These are phyloP conservation scores for Deuterostichococcus epilithicus DNA, from an alignment of 139 green algal species.

Conservation along the genomic window DNA sequence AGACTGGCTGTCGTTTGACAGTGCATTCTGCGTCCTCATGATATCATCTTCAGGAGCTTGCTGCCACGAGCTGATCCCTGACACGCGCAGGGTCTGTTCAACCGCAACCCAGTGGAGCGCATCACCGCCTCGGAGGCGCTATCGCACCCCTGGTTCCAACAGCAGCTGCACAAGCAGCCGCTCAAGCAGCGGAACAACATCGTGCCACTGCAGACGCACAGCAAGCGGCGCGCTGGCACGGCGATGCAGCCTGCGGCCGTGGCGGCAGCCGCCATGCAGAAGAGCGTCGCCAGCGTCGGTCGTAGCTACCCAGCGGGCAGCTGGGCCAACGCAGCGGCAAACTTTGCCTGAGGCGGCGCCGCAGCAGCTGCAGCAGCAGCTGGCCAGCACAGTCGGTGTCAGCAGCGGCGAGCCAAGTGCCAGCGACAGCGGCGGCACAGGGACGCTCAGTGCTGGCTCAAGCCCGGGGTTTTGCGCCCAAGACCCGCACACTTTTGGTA, in stretches of 20 bases:
- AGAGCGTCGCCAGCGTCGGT: neutral
- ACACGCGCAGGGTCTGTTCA: slow-evolving; percentile 41
- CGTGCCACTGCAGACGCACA: neutral
- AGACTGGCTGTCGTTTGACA: no score
- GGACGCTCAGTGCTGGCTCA: no score
- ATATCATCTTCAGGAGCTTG: neutral
- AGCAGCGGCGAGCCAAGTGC: no score
- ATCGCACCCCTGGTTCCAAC: slow-evolving; percentile 60
- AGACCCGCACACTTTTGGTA: neutral
- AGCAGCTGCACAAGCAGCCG: slow-evolving; percentile 21
- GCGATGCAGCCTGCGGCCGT: no score
- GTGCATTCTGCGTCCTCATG: no score
- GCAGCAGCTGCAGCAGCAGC: neutral
- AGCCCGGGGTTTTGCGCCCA: no score
- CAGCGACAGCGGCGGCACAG: no score
- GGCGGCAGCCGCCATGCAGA: neutral
- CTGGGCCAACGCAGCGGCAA: neutral
- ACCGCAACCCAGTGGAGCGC: slow-evolving; percentile 62
- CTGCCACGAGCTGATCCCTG: neutral
- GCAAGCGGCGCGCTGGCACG: neutral
- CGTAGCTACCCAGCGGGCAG: neutral
- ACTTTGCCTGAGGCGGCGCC: neutral
- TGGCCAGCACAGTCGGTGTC: no score
- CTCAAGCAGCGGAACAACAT: slow-evolving; percentile 4
- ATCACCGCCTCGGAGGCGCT: slow-evolving; percentile 62